These are phyloP conservation scores for Aquilaria agallochum DNA, from an alignment of 441 rosid genomes.

Conservation along the genomic window DNA sequence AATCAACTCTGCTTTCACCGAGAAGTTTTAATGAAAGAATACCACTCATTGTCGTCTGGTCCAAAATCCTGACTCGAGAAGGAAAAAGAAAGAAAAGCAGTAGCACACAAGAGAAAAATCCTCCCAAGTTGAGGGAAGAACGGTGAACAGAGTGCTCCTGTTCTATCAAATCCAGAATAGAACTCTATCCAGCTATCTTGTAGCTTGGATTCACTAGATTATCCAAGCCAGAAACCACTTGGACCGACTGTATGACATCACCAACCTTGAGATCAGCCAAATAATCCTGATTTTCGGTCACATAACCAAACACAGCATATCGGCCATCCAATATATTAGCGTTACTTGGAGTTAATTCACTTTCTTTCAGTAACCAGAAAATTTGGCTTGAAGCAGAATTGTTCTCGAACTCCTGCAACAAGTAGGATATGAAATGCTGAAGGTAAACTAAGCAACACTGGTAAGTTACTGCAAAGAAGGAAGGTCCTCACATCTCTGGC, in stretches of 20 bases:
- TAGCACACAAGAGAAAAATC: too few relatives aligned
- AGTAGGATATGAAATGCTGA: not conserved
- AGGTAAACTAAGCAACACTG: not conserved
- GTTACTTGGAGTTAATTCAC: slow-evolving; percentile 99
- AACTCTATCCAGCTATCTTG: slow-evolving; percentile 72
- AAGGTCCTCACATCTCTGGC: slow-evolving; percentile 84
- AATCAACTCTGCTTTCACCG: too few relatives aligned
- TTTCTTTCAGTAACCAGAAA: slow-evolving; percentile 97
- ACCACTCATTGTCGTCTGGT: too few relatives aligned
- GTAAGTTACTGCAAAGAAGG: not conserved
- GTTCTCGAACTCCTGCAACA: slow-evolving; percentile 82
- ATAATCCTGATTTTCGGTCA: slow-evolving; percentile 75
- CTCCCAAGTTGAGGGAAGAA: too few relatives aligned
- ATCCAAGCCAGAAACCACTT: slow-evolving; percentile 89
- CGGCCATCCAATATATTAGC: slow-evolving; percentile 97
- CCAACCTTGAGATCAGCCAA: slow-evolving; percentile 98
- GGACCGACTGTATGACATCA: slow-evolving; percentile 83
- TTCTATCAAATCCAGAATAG: not conserved
- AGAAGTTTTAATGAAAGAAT: too few relatives aligned
- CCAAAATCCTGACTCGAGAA: too few relatives aligned
- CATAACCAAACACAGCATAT: slow-evolving; percentile 92
- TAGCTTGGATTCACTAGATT: slow-evolving; percentile 88
- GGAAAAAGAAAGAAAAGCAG: too few relatives aligned
- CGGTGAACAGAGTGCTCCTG: too few relatives aligned
- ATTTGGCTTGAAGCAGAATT: slow-evolving; percentile 95